Evolutionary conservation across 495 filamentous ascomycete genomes (phyloP), one percentile per base, ranked within the genome.

Genomic region (Barbatosphaeria neglecta): DNA sequence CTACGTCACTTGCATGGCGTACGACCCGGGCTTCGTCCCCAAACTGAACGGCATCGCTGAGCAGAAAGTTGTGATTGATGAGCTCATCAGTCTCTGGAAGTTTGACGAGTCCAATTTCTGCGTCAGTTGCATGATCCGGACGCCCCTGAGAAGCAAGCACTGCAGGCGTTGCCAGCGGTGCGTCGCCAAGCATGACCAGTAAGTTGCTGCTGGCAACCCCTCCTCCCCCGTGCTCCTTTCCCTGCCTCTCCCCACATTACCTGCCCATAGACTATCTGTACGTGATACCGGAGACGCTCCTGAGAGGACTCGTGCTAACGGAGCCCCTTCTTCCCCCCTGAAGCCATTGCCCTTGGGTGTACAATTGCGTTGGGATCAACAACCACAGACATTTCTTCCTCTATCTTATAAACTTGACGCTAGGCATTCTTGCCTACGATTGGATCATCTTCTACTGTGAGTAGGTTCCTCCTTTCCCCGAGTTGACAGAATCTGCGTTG

Each of bases 151-250:
- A 41, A 94, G 88, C 70, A 97, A 95, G 72, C 92, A 98, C 66
- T 98, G 92, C 67, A 82, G 81, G 56, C 75, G 82, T 50, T 98
- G 92, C 55, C 76, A 81, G 48, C 86, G 92, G 41, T 98, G 92
- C 63, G 82, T 98, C 51, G 87, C 92, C 23, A 95, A 92, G 65
- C 86, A 96, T 63, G 92, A 98, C 59, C 92, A 98, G 90, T 95
- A 67, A 71, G 89, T 61, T 25, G n/a, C 9, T 5, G 19, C 22
- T 11, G 19, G 43, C 38, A 25, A 15, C 4, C 23, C 7, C n/a
- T 44, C n/a, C n/a, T n/a, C n/a, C n/a, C n/a, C n/a, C n/a, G n/a
- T n/a, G n/a, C n/a, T n/a, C n/a, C n/a, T n/a, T n/a, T n/a, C n/a
- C n/a, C n/a, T n/a, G n/a, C n/a, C n/a, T n/a, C n/a, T n/a, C n/a